These are phyloP conservation scores for Tarenaya hassleriana DNA, from an alignment of 345 rosid genomes.

Conservation along the genomic window DNA sequence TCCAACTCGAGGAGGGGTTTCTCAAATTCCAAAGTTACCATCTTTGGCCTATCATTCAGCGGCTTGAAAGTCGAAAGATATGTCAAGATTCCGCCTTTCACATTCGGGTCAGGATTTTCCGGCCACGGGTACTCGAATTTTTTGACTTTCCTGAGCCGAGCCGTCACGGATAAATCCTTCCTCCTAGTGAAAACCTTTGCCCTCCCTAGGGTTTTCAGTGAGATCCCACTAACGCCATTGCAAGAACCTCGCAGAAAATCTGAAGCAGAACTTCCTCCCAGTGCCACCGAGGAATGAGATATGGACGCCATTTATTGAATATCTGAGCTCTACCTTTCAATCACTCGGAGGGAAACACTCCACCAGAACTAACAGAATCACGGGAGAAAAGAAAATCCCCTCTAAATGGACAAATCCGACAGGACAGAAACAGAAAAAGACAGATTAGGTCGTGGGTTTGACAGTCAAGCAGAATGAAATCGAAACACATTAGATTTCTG, in stretches of 20 bases:
- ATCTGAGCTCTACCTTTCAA: slow-evolving; percentile 16
- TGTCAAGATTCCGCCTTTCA: slow-evolving; percentile 74
- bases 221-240: slow-evolving; percentile 44
- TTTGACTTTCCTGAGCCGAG: slow-evolving; percentile 72
- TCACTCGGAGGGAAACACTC: slow-evolving; percentile 18
- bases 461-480: neutral
- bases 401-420: slow-evolving; percentile 10
- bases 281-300: slow-evolving; percentile 43
- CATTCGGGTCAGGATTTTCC: slow-evolving; percentile 80
- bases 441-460: slow-evolving; percentile 6
- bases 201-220: slow-evolving; percentile 52
- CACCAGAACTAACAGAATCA: too few relatives aligned
- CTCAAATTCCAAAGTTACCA: slow-evolving; percentile 83
- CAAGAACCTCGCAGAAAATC: slow-evolving; percentile 74
- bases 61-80: slow-evolving; percentile 87
- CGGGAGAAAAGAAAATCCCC: slow-evolving; percentile 2
- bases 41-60: slow-evolving; percentile 58
- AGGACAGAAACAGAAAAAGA: neutral
- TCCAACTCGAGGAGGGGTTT: slow-evolving; percentile 71
- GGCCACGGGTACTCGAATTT: slow-evolving; percentile 97
- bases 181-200: slow-evolving; percentile 29
- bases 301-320: slow-evolving; percentile 52
- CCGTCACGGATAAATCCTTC: slow-evolving; percentile 35
- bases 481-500: slow-evolving; percentile 12
- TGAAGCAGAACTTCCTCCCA: slow-evolving; percentile 50